Base-by-base conservation (phyloP, 129 eudicot genomes). In the Arctium minus region DNA sequence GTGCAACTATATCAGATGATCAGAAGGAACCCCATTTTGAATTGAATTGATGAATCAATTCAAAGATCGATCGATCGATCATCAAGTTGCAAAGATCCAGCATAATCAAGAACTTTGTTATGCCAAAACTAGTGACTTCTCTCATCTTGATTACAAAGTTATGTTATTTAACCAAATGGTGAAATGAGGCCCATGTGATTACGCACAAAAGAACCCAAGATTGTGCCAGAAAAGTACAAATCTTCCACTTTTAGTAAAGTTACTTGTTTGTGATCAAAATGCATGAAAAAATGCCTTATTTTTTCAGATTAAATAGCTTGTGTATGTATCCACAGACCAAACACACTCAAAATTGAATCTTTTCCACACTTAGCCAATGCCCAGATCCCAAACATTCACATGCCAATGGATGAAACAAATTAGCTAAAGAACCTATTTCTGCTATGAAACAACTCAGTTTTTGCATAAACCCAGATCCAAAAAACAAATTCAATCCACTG, bases 361-460 rank as follows among this genome's bases (percentile, higher is more conserved):
- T 72, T 78, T 77, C 33, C 62, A 7, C 67, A 64, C 60, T 40
- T 36, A n/a, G 29, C 50, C 53, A 40, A 46, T 29, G 32, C 72
- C 79, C 80, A 85, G 81, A 79, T 85, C 85, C 81, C 77, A 79
- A 30, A 62, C 71, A 73, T n/a, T n/a, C n/a, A 62, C 36, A 77
- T 77, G 15, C 10, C 15, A 46, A 46, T 46, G 71, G 31, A 36
- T 36, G 48, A 72, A 17, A 72, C 9, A 33, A 11, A 32, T 17
- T 38, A 73, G 53, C 32, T 36, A n/a, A 36, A 37, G 12, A 73
- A 1, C 53, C 38, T n/a, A 38, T 38, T 67, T 65, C 7, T 36
- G 53, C 73, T 3, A 32, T 62, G 29, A 81, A 5, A 60, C 31
- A 79, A 6, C 15, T 13, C 10, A 36, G 15, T 44, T 73, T 74